phyloP scores from a whole-genome alignment of 306 rosid species.

The Quercus aquifolioides region DNA sequence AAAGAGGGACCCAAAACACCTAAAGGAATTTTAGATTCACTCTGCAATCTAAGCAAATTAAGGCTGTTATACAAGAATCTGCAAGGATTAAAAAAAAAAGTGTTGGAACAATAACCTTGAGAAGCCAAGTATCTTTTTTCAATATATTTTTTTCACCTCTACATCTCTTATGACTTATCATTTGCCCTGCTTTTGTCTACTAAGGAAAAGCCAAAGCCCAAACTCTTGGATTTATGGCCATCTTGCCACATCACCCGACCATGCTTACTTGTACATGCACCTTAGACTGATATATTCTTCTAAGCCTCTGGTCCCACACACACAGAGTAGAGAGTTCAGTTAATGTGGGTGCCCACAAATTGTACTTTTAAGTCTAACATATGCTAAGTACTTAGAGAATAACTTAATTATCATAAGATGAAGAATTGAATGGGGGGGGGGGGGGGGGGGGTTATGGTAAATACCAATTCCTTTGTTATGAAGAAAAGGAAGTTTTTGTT shows the following conservation, averaged over 20 bases:
- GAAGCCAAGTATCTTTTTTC: slow-evolving; percentile 81
- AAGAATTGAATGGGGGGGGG: slow-evolving; percentile 6
- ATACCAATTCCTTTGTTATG: slow-evolving; percentile 52
- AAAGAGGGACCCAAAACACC: slow-evolving; percentile 45
- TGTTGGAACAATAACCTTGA: slow-evolving; percentile 63
- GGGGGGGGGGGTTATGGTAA: slow-evolving; percentile 41
- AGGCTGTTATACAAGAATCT: slow-evolving; percentile 92
- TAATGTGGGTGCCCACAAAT: not conserved
- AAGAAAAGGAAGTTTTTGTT: slow-evolving; percentile 51
- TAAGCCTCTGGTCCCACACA: not conserved
- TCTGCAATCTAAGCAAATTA: slow-evolving; percentile 54
- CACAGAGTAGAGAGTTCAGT: slow-evolving; percentile 5
- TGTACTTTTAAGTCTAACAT: not conserved
- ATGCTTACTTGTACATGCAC: slow-evolving; percentile 16
- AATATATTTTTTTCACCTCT: slow-evolving; percentile 19
- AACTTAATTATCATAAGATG: not conserved
- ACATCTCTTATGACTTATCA: slow-evolving; percentile 38
- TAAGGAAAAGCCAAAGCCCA: slow-evolving; percentile 35
- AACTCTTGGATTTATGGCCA: slow-evolving; percentile 30
- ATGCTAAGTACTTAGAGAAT: not conserved
- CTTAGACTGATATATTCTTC: slow-evolving; percentile 15
- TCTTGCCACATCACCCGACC: slow-evolving; percentile 42
- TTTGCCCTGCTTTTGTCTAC: slow-evolving; percentile 49
- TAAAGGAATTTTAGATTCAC: slow-evolving; percentile 74
- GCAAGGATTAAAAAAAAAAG: slow-evolving; percentile 62